These are phyloP conservation scores for Zymoseptoria brevis DNA, from an alignment of 2,329 filamentous ascomycete genomes.

Conservation along the genomic window DNA sequence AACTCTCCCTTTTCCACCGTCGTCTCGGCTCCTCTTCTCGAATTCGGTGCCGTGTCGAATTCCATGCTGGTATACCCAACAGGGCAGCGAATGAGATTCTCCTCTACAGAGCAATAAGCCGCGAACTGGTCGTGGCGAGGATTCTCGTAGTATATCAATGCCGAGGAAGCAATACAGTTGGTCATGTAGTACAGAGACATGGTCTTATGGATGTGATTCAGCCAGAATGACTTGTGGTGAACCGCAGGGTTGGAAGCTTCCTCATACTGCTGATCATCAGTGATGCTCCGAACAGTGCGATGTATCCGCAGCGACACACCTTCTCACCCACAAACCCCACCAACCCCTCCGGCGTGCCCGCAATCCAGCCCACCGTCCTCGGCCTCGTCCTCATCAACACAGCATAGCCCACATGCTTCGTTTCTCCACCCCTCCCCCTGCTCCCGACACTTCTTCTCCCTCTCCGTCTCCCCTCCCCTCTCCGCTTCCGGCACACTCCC, in stretches of 20 bases:
- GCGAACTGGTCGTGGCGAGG: conserved; percentile 33
- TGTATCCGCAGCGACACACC: not conserved
- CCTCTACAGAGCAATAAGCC: conserved; percentile 28
- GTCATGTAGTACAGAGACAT: conserved; percentile 34
- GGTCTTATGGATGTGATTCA: conserved; percentile 26
- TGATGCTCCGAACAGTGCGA: not conserved
- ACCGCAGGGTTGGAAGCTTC: conserved; percentile 32
- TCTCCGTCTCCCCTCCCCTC: conserved; percentile 22
- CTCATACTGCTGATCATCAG: conserved; percentile 20
- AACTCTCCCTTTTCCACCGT: conserved; percentile 27
- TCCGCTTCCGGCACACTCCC: conserved; percentile 28
- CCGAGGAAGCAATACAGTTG: conserved; percentile 31
- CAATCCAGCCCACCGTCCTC: conserved; percentile 37
- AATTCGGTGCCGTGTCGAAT: conserved; percentile 32
- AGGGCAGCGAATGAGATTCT: conserved; percentile 32
- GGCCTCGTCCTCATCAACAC: conserved; percentile 37
- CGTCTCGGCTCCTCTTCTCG: conserved; percentile 27
- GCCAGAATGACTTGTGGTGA: conserved; percentile 27
- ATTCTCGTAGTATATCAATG: conserved; percentile 35
- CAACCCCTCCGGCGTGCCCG: conserved; percentile 39
- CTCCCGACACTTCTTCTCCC: conserved; percentile 29
- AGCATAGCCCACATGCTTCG: conserved; percentile 37
- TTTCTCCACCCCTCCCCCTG: conserved; percentile 31
- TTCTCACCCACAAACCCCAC: conserved; percentile 41
- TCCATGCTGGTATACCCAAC: conserved; percentile 33